These are phyloP conservation scores for Rugosomyces carneus DNA, from an alignment of 1,284 basidiomycete species.

Conservation along the genomic window DNA sequence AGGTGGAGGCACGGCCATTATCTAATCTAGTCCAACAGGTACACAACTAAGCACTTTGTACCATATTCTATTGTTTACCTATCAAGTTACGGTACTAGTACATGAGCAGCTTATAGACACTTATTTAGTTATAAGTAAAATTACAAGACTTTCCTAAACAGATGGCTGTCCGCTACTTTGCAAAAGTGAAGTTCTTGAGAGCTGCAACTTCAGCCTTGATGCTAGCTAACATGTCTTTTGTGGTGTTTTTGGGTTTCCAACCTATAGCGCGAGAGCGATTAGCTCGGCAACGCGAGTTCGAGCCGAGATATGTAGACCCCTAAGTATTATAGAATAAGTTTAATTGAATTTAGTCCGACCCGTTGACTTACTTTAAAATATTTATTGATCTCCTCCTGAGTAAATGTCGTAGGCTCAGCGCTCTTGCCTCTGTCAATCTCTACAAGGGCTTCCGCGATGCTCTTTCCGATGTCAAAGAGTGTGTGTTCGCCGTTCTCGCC, in stretches of 20 bases:
- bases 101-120: no score
- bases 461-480: constrained; percentile 25
- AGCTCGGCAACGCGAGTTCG: constrained; percentile 35
- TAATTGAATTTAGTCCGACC: no score
- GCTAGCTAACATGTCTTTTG: constrained; percentile 33
- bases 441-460: constrained; percentile 28
- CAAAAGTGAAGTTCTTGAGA: no score
- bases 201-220: constrained; percentile 31
- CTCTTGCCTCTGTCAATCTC: constrained; percentile 29
- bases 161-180: no score
- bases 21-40: background rate
- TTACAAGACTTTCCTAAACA: no score
- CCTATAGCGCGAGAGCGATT: constrained; percentile 42
- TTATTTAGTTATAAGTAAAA: no score
- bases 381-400: constrained; percentile 32
- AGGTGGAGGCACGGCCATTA: background rate
- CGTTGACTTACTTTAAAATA: background rate
- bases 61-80: no score
- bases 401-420: constrained; percentile 35
- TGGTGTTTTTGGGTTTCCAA: constrained; percentile 40
- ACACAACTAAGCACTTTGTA: no score
- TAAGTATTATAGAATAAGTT: no score
- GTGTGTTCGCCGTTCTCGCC: constrained; percentile 28
- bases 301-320: constrained; percentile 31
- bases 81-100: no score